phyloP scores from a whole-genome alignment of 1,139 yeast species.

The Hemisphaericaspora lyxosophila region DNA sequence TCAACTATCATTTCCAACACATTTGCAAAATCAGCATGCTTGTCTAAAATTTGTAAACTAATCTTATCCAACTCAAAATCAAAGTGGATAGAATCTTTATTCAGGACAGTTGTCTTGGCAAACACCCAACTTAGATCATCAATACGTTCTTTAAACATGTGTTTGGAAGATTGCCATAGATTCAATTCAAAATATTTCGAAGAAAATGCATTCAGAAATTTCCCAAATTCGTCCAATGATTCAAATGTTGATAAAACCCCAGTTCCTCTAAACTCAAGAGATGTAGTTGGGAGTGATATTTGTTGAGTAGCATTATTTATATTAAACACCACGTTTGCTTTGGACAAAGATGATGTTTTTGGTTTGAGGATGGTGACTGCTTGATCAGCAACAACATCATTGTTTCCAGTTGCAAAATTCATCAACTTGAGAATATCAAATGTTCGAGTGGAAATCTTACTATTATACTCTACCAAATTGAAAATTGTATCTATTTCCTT shows the following conservation, averaged over 20 bases:
- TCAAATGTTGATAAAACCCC: constrained; percentile 7
- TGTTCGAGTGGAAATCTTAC: constrained; percentile 22
- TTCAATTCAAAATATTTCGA: constrained; percentile 7
- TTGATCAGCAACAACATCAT: not conserved
- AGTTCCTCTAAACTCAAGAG: constrained; percentile 9
- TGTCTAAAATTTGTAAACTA: constrained; percentile 8
- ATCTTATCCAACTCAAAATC: constrained; percentile 10
- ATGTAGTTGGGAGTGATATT: constrained; percentile 12
- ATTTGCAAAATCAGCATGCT: constrained; percentile 9
- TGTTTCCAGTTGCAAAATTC: not conserved
- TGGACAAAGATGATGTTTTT: constrained; percentile 1
- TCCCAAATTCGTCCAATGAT: constrained; percentile 1
- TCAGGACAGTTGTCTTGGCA: constrained; percentile 4
- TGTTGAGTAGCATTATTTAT: constrained; percentile 13
- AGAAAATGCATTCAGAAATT: constrained; percentile 6
- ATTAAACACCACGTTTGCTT: constrained; percentile 6
- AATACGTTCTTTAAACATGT: constrained; percentile 6
- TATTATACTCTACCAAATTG: constrained; percentile 23
- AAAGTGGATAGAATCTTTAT: constrained; percentile 7
- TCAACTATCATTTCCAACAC: constrained; percentile 15
- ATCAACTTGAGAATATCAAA: constrained; percentile 13
- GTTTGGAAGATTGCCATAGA: constrained; percentile 10
- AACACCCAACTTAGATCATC: constrained; percentile 7
- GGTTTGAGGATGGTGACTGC: not conserved
- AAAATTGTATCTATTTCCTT: constrained; percentile 17